Percentiles rank a stretch among this genome's conserved stretches.
Conservation (phyloP, 2,329 filamentous ascomycete genomes). For the Exophiala sp. region DNA sequence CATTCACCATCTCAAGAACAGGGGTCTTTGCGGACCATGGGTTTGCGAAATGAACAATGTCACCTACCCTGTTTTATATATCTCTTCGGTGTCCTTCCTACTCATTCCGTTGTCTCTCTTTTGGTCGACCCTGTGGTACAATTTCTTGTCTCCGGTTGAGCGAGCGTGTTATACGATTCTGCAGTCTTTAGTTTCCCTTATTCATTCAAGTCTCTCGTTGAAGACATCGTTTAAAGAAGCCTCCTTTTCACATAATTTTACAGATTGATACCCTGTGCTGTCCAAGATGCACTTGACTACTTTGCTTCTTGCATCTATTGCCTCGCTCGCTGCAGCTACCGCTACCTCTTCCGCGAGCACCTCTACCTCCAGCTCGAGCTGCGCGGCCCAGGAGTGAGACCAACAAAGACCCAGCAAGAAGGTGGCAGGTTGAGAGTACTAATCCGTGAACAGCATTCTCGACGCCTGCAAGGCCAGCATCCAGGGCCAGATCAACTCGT, state of each 20-base stretch:
- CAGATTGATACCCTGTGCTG: constrained; percentile 76
- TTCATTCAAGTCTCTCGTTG: neutral
- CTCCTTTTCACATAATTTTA: constrained; percentile 37
- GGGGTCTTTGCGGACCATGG: neutral
- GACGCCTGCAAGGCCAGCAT: constrained; percentile 43
- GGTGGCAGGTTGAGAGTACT: neutral
- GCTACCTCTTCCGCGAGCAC: constrained; percentile 12
- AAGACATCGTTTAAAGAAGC: neutral
- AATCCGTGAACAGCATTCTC: constrained; percentile 42
- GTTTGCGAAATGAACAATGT: no score
- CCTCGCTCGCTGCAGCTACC: constrained; percentile 28
- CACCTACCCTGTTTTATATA: no score
- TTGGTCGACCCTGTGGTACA: no score
- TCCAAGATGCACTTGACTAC: constrained; percentile 58
- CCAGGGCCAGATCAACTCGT: constrained; percentile 40
- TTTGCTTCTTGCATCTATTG: constrained; percentile 29
- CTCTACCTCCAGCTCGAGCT: constrained; percentile 17
- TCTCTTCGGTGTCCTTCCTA: neutral
- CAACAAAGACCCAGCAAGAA: neutral
- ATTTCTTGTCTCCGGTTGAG: neutral
- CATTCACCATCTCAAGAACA: neutral
- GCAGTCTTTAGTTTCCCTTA: neutral
- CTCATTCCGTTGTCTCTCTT: neutral
- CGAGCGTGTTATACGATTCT: neutral
- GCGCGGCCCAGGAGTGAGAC: constrained; percentile 29